phyloP scores from a whole-genome alignment of 2,329 filamentous ascomycete genomes.

The Alternaria arbusti region DNA sequence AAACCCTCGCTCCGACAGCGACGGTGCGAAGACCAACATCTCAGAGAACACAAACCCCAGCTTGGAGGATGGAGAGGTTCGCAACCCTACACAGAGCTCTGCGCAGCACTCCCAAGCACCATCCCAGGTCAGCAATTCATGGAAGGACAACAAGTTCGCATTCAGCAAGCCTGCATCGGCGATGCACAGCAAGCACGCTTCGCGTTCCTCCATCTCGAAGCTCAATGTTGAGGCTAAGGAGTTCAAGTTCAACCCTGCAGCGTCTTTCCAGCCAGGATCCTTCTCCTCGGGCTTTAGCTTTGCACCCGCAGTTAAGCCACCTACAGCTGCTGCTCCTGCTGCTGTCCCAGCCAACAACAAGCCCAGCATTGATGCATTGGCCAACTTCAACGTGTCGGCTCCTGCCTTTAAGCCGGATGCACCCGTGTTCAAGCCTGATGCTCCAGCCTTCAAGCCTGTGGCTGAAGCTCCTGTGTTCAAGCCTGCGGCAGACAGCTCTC shows the following conservation, averaged over 20 bases:
- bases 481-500: slow-evolving; percentile 17
- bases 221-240: slow-evolving; percentile 90
- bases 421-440: slow-evolving; percentile 73
- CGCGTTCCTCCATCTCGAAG: slow-evolving; percentile 74
- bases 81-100: slow-evolving; percentile 26
- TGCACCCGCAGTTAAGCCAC: slow-evolving; percentile 47
- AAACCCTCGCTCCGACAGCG: slow-evolving; percentile 46
- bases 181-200: slow-evolving; percentile 63
- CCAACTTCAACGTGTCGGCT: slow-evolving; percentile 70
- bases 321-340: slow-evolving; percentile 53
- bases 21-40: slow-evolving; percentile 50
- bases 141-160: slow-evolving; percentile 45
- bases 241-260: slow-evolving; percentile 74
- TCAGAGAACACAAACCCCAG: slow-evolving; percentile 50
- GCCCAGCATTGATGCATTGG: slow-evolving; percentile 38
- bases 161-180: slow-evolving; percentile 41
- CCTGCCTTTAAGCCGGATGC: slow-evolving; percentile 79
- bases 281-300: slow-evolving; percentile 52
- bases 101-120: slow-evolving; percentile 45
- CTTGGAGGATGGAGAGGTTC: slow-evolving; percentile 41
- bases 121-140: slow-evolving; percentile 46
- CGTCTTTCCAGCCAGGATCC: slow-evolving; percentile 57
- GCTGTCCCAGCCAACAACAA: slow-evolving; percentile 52
- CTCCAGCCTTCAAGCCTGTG: slow-evolving; percentile 56
- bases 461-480: slow-evolving; percentile 19